A percentile compares a stretch with the other conserved stretches of the same genome.
phyloP scores from a whole-genome alignment of 139 green algal species.

The Auxenochlorella pyrenoidosa region DNA sequence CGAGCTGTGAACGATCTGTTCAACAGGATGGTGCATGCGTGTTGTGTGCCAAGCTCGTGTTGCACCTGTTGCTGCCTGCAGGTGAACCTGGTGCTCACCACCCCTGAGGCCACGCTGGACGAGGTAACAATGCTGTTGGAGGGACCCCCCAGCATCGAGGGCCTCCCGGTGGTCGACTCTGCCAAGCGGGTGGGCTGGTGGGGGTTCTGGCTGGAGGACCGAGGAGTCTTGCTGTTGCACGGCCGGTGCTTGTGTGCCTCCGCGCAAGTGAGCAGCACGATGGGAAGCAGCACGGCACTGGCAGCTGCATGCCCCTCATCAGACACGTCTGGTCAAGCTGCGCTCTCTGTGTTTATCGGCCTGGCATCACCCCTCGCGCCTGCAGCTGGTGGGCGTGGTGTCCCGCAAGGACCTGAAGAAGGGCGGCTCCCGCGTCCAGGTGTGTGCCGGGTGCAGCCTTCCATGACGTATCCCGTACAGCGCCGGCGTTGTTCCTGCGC shows the following conservation, averaged over 20 bases:
- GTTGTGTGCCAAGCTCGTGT: too few relatives aligned
- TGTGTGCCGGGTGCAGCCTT: background rate
- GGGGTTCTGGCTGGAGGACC: too few relatives aligned
- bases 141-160: slow-evolving; percentile 17
- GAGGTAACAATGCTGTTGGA: slow-evolving; percentile 4
- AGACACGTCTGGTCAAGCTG: too few relatives aligned
- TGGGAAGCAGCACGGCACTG: background rate
- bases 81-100: slow-evolving; percentile 15
- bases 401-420: slow-evolving; percentile 34
- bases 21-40: too few relatives aligned
- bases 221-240: too few relatives aligned
- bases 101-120: background rate
- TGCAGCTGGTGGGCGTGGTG: slow-evolving; percentile 40
- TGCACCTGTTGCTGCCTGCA: background rate
- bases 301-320: background rate
- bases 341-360: too few relatives aligned
- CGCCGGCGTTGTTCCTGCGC: too few relatives aligned
- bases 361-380: too few relatives aligned
- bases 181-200: slow-evolving; percentile 4
- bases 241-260: too few relatives aligned
- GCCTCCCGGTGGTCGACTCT: slow-evolving; percentile 7
- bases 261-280: too few relatives aligned
- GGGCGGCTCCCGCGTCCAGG: slow-evolving; percentile 16
- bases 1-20: too few relatives aligned
- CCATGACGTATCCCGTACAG: too few relatives aligned